Evolutionary conservation across 2,329 filamentous ascomycete genomes (phyloP).

Genomic region (Rhynchosporium secalis): DNA sequence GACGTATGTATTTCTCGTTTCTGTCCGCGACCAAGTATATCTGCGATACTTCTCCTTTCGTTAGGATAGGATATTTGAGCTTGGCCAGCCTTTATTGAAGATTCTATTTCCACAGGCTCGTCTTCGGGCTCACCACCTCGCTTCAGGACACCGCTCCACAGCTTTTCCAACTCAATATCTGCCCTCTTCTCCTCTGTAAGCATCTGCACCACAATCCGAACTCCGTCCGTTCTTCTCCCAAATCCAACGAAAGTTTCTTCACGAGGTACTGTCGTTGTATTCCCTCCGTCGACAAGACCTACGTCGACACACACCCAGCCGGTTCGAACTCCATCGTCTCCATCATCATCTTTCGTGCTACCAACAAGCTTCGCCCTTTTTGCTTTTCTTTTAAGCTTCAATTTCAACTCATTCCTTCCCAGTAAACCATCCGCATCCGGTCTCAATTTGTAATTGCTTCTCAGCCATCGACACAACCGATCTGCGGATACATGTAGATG

Average conservation of each 20-base stretch:
- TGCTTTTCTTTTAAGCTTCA: conserved; percentile 77
- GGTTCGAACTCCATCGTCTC: conserved; percentile 85
- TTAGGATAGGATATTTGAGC: neutral
- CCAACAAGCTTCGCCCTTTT: conserved; percentile 81
- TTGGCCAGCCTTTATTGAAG: neutral
- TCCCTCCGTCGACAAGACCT: conserved; percentile 62
- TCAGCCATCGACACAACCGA: conserved; percentile 83
- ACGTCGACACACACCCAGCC: conserved; percentile 97
- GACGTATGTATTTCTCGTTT: conserved; percentile 25
- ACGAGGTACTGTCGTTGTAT: conserved; percentile 45
- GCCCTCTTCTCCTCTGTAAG: conserved; percentile 69
- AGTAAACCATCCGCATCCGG: conserved; percentile 86
- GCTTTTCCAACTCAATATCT: conserved; percentile 64
- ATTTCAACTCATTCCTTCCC: conserved; percentile 86
- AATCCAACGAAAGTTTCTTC: conserved; percentile 73
- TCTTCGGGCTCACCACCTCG: conserved; percentile 40
- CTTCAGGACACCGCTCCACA: conserved; percentile 50
- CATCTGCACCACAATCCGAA: conserved; percentile 68
- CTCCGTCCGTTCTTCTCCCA: conserved; percentile 57
- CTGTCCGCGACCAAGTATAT: conserved; percentile 17
- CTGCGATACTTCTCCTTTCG: neutral
- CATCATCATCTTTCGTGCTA: conserved; percentile 59
- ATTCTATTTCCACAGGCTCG: conserved; percentile 19
- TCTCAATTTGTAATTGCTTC: conserved; percentile 67
- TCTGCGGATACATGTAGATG: conserved; percentile 91